These are phyloP conservation scores for Dendrobium nobile DNA, from an alignment of 106 monocot genomes.

Conservation along the genomic window DNA sequence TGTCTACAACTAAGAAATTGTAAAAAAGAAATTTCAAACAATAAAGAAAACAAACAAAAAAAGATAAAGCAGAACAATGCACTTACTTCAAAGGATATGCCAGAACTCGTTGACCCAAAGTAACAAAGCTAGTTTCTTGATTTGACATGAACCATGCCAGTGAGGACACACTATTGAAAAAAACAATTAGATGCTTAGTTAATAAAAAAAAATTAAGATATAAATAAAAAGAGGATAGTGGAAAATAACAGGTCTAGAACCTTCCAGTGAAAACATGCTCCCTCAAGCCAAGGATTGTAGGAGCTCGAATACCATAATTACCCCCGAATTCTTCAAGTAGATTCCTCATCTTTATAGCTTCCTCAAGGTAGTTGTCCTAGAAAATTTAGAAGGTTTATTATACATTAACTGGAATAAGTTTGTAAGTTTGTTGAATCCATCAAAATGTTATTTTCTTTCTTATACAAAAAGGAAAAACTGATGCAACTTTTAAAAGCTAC, in stretches of 20 bases:
- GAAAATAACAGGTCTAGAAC: slow-evolving; percentile 22
- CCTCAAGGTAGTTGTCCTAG: slow-evolving; percentile 96
- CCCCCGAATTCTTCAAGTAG: slow-evolving; percentile 83
- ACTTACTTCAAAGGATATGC: slow-evolving; percentile 93
- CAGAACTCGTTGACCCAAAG: slow-evolving; percentile 87
- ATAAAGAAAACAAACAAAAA: background rate
- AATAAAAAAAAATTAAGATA: background rate
- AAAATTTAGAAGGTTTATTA: background rate
- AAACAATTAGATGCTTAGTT: background rate
- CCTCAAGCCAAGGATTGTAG: slow-evolving; percentile 92
- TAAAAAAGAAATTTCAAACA: background rate
- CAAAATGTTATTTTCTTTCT: background rate
- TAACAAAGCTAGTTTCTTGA: slow-evolving; percentile 98
- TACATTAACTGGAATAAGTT: background rate
- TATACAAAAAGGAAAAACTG: background rate
- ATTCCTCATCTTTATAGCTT: slow-evolving; percentile 97
- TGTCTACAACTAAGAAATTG: background rate
- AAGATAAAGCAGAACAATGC: background rate
- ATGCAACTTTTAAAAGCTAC: background rate
- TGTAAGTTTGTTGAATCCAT: background rate
- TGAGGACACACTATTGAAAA: slow-evolving; percentile 70
- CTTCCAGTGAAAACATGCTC: slow-evolving; percentile 99
- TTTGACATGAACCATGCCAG: slow-evolving; percentile 97
- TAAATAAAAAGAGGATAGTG: background rate
- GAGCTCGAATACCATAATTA: slow-evolving; percentile 57